phyloP scores from a whole-genome alignment of 2,329 filamentous ascomycete genomes.

The Xylaria sp. region DNA sequence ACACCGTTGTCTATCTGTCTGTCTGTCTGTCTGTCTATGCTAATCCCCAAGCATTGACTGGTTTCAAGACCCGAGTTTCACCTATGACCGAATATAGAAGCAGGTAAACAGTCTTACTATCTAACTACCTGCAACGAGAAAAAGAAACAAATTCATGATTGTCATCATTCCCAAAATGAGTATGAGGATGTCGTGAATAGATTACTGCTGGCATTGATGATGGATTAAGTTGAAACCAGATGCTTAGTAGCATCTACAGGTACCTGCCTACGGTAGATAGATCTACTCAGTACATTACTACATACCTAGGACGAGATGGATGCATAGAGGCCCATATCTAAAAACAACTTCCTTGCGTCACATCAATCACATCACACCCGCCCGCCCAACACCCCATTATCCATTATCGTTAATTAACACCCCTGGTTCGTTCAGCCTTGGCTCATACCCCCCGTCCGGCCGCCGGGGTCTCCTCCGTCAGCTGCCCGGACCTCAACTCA shows the following conservation, averaged over 20 bases:
- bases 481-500: not conserved
- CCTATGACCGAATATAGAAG: slow-evolving; percentile 17
- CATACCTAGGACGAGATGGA: too few species aligned
- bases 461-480: too few species aligned
- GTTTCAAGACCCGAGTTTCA: not conserved
- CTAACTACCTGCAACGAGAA: not conserved
- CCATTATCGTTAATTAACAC: not conserved
- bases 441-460: not conserved
- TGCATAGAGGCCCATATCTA: not conserved
- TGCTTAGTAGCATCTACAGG: not conserved
- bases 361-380: not conserved
- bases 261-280: too few species aligned
- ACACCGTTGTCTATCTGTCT: not conserved
- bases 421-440: not conserved
- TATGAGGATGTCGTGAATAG: not conserved
- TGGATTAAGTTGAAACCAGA: not conserved
- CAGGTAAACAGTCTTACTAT: not conserved
- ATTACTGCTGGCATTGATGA: slow-evolving; percentile 7
- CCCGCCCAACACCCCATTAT: not conserved
- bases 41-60: not conserved
- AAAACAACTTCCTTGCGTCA: not conserved
- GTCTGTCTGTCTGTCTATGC: too few species aligned
- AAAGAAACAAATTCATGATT: not conserved
- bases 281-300: too few species aligned
- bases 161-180: not conserved